Percentiles rank a stretch among this genome's conserved stretches.
Conservation (phyloP, 106 monocot genomes). For the Dendrobium nobile region DNA sequence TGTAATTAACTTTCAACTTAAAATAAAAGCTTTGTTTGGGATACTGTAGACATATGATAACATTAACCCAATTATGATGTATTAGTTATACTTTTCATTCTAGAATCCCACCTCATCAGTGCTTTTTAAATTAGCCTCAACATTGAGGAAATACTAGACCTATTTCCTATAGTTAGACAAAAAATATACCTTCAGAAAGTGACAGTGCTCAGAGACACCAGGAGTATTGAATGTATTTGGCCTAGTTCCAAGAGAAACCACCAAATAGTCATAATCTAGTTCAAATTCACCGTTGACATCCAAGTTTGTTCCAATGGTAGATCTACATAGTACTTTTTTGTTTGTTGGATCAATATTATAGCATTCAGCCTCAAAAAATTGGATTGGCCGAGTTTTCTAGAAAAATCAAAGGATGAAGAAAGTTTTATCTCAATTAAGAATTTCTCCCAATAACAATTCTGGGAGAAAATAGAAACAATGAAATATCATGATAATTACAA, state of each 20-base stretch:
- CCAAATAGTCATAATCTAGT: slow-evolving; percentile 87
- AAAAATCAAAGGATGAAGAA: not conserved
- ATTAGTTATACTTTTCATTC: not conserved
- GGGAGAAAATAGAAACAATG: not conserved
- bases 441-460: not conserved
- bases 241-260: slow-evolving; percentile 72
- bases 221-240: slow-evolving; percentile 95
- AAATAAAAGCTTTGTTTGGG: not conserved
- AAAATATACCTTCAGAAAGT: slow-evolving; percentile 76
- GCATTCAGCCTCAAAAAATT: slow-evolving; percentile 87
- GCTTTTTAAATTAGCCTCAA: not conserved
- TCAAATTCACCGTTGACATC: slow-evolving; percentile 78
- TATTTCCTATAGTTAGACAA: not conserved
- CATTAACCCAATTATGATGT: not conserved
- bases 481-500: not conserved
- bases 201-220: slow-evolving; percentile 83
- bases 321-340: slow-evolving; percentile 58
- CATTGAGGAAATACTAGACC: not conserved
- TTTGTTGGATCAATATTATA: slow-evolving; percentile 73
- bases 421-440: not conserved
- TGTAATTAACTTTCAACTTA: not conserved
- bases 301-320: slow-evolving; percentile 55
- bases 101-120: not conserved
- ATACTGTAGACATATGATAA: not conserved
- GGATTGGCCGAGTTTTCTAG: slow-evolving; percentile 58